Conservation (phyloP, 2,329 filamentous ascomycete genomes). For the Exophiala sp. region DNA sequence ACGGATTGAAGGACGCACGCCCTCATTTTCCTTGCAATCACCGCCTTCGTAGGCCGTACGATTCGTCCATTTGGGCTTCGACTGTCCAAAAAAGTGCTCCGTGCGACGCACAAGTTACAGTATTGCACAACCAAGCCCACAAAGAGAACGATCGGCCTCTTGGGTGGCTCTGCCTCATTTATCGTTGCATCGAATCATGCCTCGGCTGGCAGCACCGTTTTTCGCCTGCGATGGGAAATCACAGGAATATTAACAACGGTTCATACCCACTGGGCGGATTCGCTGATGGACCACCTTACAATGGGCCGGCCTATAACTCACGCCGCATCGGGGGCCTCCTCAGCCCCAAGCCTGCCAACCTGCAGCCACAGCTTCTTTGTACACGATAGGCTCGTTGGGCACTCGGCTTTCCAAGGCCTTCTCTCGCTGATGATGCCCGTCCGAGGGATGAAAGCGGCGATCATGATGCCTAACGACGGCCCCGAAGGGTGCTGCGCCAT, state of each 20-base stretch:
- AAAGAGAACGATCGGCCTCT: not conserved
- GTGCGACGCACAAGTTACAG: no score
- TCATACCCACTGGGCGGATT: not conserved
- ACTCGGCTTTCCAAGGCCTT: not conserved
- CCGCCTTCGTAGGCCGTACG: not conserved
- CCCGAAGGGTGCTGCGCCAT: constrained; percentile 1
- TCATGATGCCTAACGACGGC: constrained; percentile 5
- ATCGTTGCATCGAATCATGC: not conserved
- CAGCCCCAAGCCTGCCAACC: no score
- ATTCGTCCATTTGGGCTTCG: not conserved
- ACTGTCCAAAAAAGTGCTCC: not conserved
- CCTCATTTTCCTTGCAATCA: not conserved
- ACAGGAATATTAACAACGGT: not conserved
- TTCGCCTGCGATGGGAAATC: not conserved
- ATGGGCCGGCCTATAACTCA: not conserved
- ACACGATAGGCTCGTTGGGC: not conserved
- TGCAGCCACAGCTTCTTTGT: not conserved
- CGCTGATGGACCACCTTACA: not conserved
- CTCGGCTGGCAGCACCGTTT: constrained; percentile 1
- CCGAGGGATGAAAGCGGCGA: constrained; percentile 2
- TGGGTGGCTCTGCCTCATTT: not conserved
- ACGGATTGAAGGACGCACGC: not conserved
- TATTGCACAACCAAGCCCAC: not conserved
- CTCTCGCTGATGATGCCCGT: constrained; percentile 9
- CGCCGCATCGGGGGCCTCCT: not conserved